Evolutionary conservation across 306 rosid genomes (phyloP), one percentile per base, ranked within the genome.

Genomic region (Rosa lucieae): DNA sequence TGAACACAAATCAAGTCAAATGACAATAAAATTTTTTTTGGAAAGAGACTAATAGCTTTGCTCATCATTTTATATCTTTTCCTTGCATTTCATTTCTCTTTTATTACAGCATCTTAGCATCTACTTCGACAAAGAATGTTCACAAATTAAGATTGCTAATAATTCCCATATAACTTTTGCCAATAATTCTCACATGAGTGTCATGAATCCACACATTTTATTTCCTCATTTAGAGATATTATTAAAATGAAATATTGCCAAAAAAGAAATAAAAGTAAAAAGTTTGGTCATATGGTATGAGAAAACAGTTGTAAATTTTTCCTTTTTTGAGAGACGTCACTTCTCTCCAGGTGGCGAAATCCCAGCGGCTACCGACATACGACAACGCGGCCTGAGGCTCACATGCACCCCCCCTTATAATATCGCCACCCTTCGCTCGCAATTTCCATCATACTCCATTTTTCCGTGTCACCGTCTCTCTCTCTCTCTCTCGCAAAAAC

Each of bases 361-460:
- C 75, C 46, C 37, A 78, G 10, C 74, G 76, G 86, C 72, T 78
- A 90, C 97, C 94, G 94, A 90, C 97, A 86, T 4, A 1, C 52
- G 67, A 77, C 86, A 58, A 40, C 55, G 51, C 47, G 79, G 85
- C 44, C 85, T 80, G 21, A 78, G 65, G 26, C 83, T 84, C 85
- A 81, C 82, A 9, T 87, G 82, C 89, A 72, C 92, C 69, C 3
- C 37, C 69, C 65, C 52, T 8, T 67, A 46, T 40, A 35, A 52
- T 66, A 66, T 12, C 20, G 17, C 4, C 56, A 3, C 44, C 9
- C 18, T 3, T 10, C 17, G 10, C 63, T 39, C 58, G 43, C 56
- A 29, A 35, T 29, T 13, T 17, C 61, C 67, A 20, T 77, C 11
- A 53, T 75, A 46, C 48, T 18, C 10, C 37, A 4, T 29, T 18